phyloP scores from a whole-genome alignment of 306 rosid species.

The Trifolium subterraneum region DNA sequence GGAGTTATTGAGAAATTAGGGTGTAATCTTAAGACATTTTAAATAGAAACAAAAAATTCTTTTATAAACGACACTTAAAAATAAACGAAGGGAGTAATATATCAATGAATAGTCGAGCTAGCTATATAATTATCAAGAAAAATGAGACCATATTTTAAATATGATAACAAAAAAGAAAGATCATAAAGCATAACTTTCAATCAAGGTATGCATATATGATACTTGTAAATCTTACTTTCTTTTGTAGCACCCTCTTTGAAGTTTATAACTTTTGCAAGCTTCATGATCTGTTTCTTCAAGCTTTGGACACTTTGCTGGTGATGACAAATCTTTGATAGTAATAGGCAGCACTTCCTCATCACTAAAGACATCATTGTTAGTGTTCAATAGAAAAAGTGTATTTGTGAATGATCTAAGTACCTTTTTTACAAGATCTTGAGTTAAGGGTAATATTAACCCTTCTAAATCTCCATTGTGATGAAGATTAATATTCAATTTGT shows the following conservation, averaged over 20 bases:
- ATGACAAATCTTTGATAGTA: conserved; percentile 21
- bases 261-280: neutral
- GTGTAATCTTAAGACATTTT: no score
- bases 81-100: no score
- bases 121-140: no score
- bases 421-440: conserved; percentile 35
- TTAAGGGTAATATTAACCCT: neutral
- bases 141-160: no score
- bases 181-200: no score
- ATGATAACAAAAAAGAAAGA: no score
- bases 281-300: neutral
- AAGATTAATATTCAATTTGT: neutral
- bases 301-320: neutral
- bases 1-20: no score
- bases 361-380: neutral
- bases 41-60: no score
- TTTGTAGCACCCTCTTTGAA: conserved; percentile 35
- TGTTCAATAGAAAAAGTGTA: conserved; percentile 40
- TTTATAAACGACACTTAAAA: no score
- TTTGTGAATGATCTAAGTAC: conserved; percentile 40
- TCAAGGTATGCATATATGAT: no score
- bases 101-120: no score
- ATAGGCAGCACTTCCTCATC: neutral
- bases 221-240: conserved; percentile 48
- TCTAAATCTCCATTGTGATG: neutral